Evolutionary conservation across 495 filamentous ascomycete species (phyloP).

Genomic region (Xeromyces bisporus): DNA sequence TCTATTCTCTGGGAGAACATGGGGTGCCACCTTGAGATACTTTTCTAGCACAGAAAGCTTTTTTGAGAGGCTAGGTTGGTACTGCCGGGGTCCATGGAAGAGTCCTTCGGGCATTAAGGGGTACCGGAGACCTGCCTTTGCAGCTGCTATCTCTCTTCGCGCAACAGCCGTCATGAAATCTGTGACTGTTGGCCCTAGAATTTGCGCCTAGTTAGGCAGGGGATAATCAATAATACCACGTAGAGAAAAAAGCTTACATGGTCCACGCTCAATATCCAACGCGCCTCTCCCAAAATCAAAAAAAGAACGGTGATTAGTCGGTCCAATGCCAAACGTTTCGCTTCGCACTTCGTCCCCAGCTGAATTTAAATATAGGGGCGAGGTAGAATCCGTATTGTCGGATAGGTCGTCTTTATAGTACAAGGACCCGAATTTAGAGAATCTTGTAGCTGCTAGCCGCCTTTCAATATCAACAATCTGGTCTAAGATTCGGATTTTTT

Average conservation of each 20-base stretch:
- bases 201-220: conserved; percentile 4
- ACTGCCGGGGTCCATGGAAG: conserved; percentile 11
- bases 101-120: conserved; percentile 11
- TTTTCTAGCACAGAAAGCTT: conserved; percentile 10
- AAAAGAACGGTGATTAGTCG: conserved; percentile 11
- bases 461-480: conserved; percentile 16
- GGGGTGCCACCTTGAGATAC: conserved; percentile 8
- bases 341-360: conserved; percentile 7
- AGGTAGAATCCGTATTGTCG: conserved; percentile 2
- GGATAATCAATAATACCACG: conserved; percentile 4
- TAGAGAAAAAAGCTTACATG: conserved; percentile 10
- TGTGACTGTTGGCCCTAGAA: conserved; percentile 7
- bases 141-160: conserved; percentile 8
- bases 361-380: conserved; percentile 5
- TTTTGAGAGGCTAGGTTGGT: conserved; percentile 11
- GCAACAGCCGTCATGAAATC: conserved; percentile 9
- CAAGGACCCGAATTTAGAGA: conserved; percentile 10
- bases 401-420: conserved; percentile 14
- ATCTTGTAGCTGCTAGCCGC: conserved; percentile 9
- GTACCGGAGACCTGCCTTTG: conserved; percentile 8
- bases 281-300: conserved; percentile 11
- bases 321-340: conserved; percentile 9
- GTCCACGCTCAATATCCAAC: conserved; percentile 13
- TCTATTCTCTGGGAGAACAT: conserved; percentile 9
- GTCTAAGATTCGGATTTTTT: conserved; percentile 11